Conservation (phyloP, 352 stramenopile genomes). For the Phytopythium vexans region DNA sequence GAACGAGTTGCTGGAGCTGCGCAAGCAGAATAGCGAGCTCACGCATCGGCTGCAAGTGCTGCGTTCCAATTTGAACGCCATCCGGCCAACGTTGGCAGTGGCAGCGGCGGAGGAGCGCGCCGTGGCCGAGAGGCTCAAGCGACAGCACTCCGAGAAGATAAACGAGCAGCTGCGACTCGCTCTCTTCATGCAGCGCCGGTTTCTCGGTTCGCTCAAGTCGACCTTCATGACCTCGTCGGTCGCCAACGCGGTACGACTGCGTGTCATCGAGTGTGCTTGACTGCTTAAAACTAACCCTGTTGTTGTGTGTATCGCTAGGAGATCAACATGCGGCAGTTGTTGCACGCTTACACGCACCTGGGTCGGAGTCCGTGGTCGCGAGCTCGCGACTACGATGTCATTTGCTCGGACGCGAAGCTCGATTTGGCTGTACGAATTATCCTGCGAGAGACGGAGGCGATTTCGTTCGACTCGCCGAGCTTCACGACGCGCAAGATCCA, state of each 20-base stretch:
- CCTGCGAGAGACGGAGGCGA: slow-evolving; percentile 23
- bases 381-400: slow-evolving; percentile 35
- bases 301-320: slow-evolving; percentile 12
- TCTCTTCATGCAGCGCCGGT: slow-evolving; percentile 44
- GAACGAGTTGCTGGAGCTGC: slow-evolving; percentile 39
- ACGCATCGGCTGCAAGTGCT: slow-evolving; percentile 24
- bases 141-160: slow-evolving; percentile 24
- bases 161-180: slow-evolving; percentile 49
- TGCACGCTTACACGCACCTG: slow-evolving; percentile 8
- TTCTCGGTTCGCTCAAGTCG: slow-evolving; percentile 34
- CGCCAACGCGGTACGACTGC: slow-evolving; percentile 13
- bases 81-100: slow-evolving; percentile 15
- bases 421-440: too few relatives aligned
- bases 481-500: slow-evolving; percentile 24
- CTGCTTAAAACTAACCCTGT: not conserved
- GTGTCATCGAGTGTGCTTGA: not conserved
- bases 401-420: slow-evolving; percentile 43
- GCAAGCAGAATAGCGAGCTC: slow-evolving; percentile 31
- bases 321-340: slow-evolving; percentile 44
- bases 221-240: slow-evolving; percentile 23
- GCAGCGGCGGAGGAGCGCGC: slow-evolving; percentile 27
- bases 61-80: slow-evolving; percentile 26
- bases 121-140: slow-evolving; percentile 29
- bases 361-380: slow-evolving; percentile 30
- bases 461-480: slow-evolving; percentile 21